Percentiles rank a stretch among this genome's conserved stretches.
Conservation (phyloP, 495 filamentous ascomycete genomes). For the Xylaria longipes region DNA sequence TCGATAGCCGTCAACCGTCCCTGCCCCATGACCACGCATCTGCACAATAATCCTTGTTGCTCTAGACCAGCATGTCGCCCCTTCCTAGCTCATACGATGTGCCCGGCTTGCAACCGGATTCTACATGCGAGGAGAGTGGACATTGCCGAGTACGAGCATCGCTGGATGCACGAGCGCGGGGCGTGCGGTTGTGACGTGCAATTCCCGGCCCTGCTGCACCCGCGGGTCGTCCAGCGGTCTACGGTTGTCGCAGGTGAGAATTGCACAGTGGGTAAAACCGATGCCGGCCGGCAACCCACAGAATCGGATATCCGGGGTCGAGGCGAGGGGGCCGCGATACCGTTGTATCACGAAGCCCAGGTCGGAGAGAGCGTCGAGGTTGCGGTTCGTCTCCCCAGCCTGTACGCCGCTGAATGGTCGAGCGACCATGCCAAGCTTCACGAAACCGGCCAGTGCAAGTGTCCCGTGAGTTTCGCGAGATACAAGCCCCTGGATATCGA, state of each 20-base stretch:
- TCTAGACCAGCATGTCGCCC: constrained; percentile 33
- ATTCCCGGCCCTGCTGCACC: constrained; percentile 44
- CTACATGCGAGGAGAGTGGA: constrained; percentile 49
- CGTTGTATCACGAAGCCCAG: constrained; percentile 35
- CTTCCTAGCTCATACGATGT: constrained; percentile 44
- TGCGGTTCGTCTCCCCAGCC: constrained; percentile 40
- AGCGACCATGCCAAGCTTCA: constrained; percentile 48
- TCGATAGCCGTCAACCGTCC: constrained; percentile 44
- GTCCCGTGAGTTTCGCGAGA: constrained; percentile 37
- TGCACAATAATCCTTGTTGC: constrained; percentile 44
- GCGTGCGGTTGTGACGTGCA: constrained; percentile 47
- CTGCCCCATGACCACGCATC: constrained; percentile 50
- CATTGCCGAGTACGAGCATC: constrained; percentile 52
- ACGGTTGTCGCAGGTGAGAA: neutral
- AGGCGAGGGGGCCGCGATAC: neutral
- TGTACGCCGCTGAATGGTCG: constrained; percentile 51
- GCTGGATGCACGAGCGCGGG: constrained; percentile 55
- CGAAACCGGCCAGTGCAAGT: constrained; percentile 40
- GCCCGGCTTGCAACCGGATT: constrained; percentile 44
- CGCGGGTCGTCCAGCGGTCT: constrained; percentile 34
- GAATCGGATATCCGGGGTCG: neutral
- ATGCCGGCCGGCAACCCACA: neutral
- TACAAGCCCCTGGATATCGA: constrained; percentile 29
- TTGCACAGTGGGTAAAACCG: neutral
- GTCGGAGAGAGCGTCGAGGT: constrained; percentile 27